phyloP scores from a whole-genome alignment of 306 rosid genomes.

The Rosa lucieae region DNA sequence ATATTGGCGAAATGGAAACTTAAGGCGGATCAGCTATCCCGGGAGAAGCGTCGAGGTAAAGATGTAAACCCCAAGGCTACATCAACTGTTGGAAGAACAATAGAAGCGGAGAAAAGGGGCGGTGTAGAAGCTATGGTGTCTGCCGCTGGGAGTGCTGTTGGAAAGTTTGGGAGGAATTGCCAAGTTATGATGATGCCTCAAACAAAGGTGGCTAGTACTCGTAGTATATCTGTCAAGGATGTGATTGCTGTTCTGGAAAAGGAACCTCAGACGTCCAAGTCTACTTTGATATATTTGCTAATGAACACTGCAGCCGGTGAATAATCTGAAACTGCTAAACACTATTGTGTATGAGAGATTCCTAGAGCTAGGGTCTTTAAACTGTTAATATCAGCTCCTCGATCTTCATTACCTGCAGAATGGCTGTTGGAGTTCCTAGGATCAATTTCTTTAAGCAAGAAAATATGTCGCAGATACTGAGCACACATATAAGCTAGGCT shows the following conservation, averaged over 20 bases:
- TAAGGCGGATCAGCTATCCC: constrained; percentile 64
- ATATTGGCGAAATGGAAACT: constrained; percentile 90
- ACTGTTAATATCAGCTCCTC: background rate
- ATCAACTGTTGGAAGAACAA: constrained; percentile 51
- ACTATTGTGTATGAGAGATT: background rate
- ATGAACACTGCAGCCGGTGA: constrained; percentile 41
- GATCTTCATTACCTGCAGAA: background rate
- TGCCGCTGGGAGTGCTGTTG: background rate
- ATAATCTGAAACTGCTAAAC: too few relatives aligned
- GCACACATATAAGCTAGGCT: background rate
- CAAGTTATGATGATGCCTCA: constrained; percentile 38
- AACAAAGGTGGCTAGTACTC: constrained; percentile 36
- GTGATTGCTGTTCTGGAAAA: constrained; percentile 79
- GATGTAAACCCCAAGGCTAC: constrained; percentile 51
- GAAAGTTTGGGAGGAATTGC: constrained; percentile 53
- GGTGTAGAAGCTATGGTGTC: constrained; percentile 9
- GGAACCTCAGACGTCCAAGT: constrained; percentile 82
- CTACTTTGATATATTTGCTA: constrained; percentile 57
- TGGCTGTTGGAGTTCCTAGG: background rate
- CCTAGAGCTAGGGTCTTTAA: background rate
- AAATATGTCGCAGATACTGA: background rate
- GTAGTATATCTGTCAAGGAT: constrained; percentile 66
- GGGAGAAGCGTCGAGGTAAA: constrained; percentile 31
- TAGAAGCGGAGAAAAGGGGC: constrained; percentile 48
- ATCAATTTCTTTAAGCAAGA: background rate